Conservation (phyloP, 129 eudicot species). For the Silybum marianum region DNA sequence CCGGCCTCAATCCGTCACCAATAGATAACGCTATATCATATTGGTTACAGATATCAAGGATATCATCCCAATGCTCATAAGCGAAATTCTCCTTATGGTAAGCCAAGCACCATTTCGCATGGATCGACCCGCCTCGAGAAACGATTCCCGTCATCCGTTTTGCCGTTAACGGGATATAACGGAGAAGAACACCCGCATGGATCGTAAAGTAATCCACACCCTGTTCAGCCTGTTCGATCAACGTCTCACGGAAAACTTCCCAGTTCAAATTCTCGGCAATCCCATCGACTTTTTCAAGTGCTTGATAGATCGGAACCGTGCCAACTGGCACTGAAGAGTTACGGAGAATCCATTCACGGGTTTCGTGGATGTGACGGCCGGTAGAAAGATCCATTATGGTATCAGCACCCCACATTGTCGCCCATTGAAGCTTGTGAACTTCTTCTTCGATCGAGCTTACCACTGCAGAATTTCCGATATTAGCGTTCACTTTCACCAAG, state of each 20-base stretch:
- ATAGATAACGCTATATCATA: constrained; percentile 94
- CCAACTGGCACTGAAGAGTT: constrained; percentile 96
- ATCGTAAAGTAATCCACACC: constrained; percentile 98
- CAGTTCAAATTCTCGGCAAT: constrained; percentile 88
- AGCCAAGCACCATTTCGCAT: constrained; percentile 99
- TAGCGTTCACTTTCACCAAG: constrained; percentile 93
- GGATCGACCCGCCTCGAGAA: constrained; percentile 98
- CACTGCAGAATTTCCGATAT: constrained; percentile 94
- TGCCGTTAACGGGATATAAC: constrained; percentile 92
- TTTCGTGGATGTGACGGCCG: constrained; percentile 97
- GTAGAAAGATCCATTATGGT: constrained; percentile 98
- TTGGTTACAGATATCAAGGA: constrained; percentile 92
- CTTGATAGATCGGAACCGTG: constrained; percentile 94
- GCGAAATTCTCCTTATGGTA: constrained; percentile 97
- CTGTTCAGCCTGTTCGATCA: constrained; percentile 98
- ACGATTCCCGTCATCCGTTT: constrained; percentile 98
- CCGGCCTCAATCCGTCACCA: constrained; percentile 97
- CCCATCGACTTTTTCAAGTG: constrained; percentile 89
- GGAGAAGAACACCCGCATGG: constrained; percentile 92
- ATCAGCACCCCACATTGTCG: constrained; percentile 99
- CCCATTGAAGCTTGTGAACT: constrained; percentile 99
- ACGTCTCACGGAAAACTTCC: constrained; percentile 94
- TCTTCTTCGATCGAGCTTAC: constrained; percentile 98
- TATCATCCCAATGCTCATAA: constrained; percentile 99
- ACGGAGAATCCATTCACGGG: constrained; percentile 98